Evolutionary conservation across 2,329 filamentous ascomycete species (phyloP), one percentile per base, ranked within the genome.

Genomic region (Passalora sequoiae): DNA sequence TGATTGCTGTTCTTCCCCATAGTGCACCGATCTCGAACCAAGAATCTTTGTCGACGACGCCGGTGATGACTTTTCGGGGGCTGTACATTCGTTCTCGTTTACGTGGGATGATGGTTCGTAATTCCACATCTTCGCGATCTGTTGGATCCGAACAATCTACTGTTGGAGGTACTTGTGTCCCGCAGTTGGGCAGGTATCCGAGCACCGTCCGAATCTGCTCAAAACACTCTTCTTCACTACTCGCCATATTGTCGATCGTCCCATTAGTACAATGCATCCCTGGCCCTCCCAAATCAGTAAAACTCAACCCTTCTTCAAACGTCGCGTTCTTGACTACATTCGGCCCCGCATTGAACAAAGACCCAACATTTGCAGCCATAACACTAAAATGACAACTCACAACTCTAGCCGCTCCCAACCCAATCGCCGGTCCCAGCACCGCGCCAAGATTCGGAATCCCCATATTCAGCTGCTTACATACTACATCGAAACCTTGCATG

Each of bases 381-480:
- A 83, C 79, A 1, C 73, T 78, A 55, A 83, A 83, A 56, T 83
- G 80, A 33, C 77, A 81, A 1, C 72, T 70, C 1, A 79, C 76
- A 0, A 81, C 77, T 29, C 79, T 65, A 1, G 79, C 78, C 3
- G 79, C 78, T 6, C 80, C 79, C 2, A 83, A 64, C 0, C 80
- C 80, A 47, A 83, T 80, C 0, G 79, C 79, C 4, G 80, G 79
- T 0, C 80, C 80, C 8, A 83, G 55, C 0, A 81, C 76, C 1
- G 79, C 79, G 1, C 78, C 79, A 1, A 83, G 55, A 55, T 83
- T 83, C 1, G 79, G 79, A 37, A 83, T 82, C 0, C 80, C 80
- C 50, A 72, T 63, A 52, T 82, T 82, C 46, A 83, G 61, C 54
- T 81, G 78, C 58, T 74, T 61, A 12, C 36, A 36, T 1, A 77